Evolutionary conservation across 371 early-diverging fungal genomes (phyloP), one percentile per base, ranked within the genome.

Genomic region (Lichtheimia ramosa): DNA sequence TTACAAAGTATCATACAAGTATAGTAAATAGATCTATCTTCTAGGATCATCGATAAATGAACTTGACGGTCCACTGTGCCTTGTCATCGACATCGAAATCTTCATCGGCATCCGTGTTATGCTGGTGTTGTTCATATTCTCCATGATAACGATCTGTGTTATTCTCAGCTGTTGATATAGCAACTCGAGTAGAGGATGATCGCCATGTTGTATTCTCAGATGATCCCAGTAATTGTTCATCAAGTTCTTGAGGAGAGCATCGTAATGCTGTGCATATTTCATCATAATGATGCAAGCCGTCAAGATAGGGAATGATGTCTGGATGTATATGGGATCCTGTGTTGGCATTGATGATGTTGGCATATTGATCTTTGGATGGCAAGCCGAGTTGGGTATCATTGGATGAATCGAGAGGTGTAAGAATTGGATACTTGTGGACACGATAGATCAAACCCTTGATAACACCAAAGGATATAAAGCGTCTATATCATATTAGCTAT

Each of bases 391-490:
- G 23, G 28, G 34, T 23, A 28, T 59, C 48, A 43, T 48, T 51
- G 20, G 51, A 34, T 34, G 34, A 0, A 18, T 51, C 61, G 39
- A 63, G 51, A 43, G 58, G 65, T 12, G 63, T 73, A 48, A 89
- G 55, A 15, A 92, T 79, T 0, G 94, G 93, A 69, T 92, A 94
- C 63, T 89, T 91, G 73, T 92, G 91, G 1, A 94, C 85, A 24
- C 94, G 83, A 61, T 87, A 86, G 6, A 94, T 73, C 61, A 92
- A 81, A 2, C 87, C 88, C 55, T 94, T 90, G 64, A 92, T 80
- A 3, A 90, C 83, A 0, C 93, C 94, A 78, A 89, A 94, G 5
- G 91, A 83, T 27, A 94, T 84, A 54, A 94, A 85, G 5, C 94
- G 87, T 41, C 93, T 92, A 61, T 23, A 54, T 16, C 24, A 23